phyloP scores from a whole-genome alignment of 192 early-diverging fungal species.

The Mortierella claussenii region DNA sequence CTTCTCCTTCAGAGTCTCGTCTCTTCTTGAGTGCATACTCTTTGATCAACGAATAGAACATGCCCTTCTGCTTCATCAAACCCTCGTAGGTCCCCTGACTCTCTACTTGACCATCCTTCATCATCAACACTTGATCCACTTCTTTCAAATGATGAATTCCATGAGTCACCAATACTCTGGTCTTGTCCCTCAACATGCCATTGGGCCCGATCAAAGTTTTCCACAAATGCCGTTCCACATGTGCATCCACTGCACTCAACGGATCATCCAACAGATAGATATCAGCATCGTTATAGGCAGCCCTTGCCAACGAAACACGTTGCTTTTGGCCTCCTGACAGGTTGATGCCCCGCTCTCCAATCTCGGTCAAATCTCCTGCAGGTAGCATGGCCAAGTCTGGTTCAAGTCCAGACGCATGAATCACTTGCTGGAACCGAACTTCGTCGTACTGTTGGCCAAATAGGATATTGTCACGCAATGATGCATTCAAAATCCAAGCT shows the following conservation, averaged over 20 bases:
- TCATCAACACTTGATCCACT: constrained; percentile 63
- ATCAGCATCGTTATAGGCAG: constrained; percentile 79
- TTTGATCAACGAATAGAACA: constrained; percentile 57
- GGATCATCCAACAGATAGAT: constrained; percentile 90
- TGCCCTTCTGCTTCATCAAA: constrained; percentile 53
- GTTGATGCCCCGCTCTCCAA: constrained; percentile 74
- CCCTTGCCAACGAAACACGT: constrained; percentile 83
- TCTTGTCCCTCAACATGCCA: constrained; percentile 71
- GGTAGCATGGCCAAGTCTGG: constrained; percentile 74
- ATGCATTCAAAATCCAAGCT: constrained; percentile 95
- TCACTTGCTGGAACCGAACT: constrained; percentile 67
- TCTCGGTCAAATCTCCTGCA: constrained; percentile 75
- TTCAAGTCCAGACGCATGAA: constrained; percentile 75
- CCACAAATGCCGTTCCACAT: constrained; percentile 71
- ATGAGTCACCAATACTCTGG: constrained; percentile 75
- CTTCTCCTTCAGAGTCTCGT: background rate
- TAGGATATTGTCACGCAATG: constrained; percentile 89
- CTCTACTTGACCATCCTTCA: constrained; percentile 67
- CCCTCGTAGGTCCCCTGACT: constrained; percentile 66
- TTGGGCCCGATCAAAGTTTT: constrained; percentile 73
- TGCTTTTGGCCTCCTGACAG: constrained; percentile 90
- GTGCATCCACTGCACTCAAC: constrained; percentile 76
- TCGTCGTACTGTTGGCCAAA: constrained; percentile 78
- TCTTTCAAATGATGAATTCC: constrained; percentile 73
- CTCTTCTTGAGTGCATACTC: constrained; percentile 28